Evolutionary conservation across 495 filamentous ascomycete genomes (phyloP), one percentile per base, ranked within the genome.

Genomic region (Jackrogersella multiformis): DNA sequence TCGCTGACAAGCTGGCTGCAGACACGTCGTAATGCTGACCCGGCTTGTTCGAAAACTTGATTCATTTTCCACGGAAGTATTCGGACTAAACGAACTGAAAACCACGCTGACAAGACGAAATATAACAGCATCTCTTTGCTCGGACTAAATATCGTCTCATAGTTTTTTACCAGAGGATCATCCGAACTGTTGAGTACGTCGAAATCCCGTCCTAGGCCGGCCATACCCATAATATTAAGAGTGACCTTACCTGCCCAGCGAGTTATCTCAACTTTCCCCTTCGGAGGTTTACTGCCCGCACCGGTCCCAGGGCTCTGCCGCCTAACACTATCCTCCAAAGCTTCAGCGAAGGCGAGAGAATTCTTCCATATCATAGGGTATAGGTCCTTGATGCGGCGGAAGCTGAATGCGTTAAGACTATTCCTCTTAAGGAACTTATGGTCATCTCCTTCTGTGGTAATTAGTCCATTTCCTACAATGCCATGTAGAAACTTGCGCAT

Each of bases 301-400:
- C 77, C 76, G 53, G 79, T 26, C 8, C 61, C 55, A 5, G 71
- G 64, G 3, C 79, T 72, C 63, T 83, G 24, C 75, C 63, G 4
- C 46, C 63, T 9, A 15, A 73, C 63, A 7, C 68, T 62, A 20
- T 60, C 44, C 15, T 74, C 61, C 46, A 86, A 78, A 6, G 64
- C 73, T 5, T 66, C 18, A 8, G 70, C 68, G 51, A 72, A 69
- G 51, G 74, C 69, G 21, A 71, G 53, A 8, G 74, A 69, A 70
- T 92, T 92, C 23, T 71, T 51, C 90, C 90, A 94, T 76, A 94
- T 93, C 8, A 89, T 73, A 0, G 90, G 88, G 32, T 92, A 92
- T 2, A 93, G 78, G 56, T 92, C 83, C 68, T 92, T 92, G 69
- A 94, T 79, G 64, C 93, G 92, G 28, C 89, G 83, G 70, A 87